Conservation (phyloP, 2,329 filamentous ascomycete species). For the Arthrinium phaeospermum region DNA sequence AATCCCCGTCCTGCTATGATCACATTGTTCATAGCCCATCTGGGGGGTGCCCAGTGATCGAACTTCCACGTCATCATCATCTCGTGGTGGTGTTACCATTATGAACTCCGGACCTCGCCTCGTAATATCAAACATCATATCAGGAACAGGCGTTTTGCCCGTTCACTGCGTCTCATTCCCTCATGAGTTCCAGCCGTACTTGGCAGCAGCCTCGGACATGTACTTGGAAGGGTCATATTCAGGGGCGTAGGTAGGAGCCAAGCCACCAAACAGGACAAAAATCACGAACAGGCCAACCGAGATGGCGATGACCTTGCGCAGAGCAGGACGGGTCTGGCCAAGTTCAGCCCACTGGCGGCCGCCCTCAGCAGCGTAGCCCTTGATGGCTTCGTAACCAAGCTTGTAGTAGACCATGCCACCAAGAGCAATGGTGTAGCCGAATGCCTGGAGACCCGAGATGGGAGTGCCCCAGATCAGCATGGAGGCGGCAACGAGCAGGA, state of each 20-base stretch:
- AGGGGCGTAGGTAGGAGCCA: conserved; percentile 66
- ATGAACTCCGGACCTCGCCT: conserved; percentile 19
- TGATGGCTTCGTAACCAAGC: conserved; percentile 82
- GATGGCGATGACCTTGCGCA: conserved; percentile 79
- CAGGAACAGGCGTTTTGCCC: neutral
- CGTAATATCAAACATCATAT: conserved; percentile 13
- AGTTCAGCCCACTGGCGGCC: conserved; percentile 86
- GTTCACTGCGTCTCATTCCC: neutral
- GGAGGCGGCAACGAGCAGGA: conserved; percentile 78
- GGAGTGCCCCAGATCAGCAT: conserved; percentile 83
- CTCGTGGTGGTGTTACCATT: conserved; percentile 10
- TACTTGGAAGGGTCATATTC: conserved; percentile 59
- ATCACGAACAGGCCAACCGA: conserved; percentile 65
- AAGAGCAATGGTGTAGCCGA: conserved; percentile 83
- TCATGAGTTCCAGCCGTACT: conserved; percentile 48
- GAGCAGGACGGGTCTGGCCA: conserved; percentile 74
- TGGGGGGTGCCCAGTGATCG: conserved; percentile 9
- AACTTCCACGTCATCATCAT: conserved; percentile 15
- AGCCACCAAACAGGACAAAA: conserved; percentile 72
- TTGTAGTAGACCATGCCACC: conserved; percentile 85
- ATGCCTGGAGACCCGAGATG: conserved; percentile 77
- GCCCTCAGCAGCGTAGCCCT: conserved; percentile 75
- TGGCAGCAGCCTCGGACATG: conserved; percentile 54
- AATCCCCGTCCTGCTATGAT: conserved; percentile 9
- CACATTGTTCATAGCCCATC: neutral